Evolutionary conservation across 2,329 filamentous ascomycete genomes (phyloP), one percentile per base, ranked within the genome.

Genomic region (Didymella pomorum): DNA sequence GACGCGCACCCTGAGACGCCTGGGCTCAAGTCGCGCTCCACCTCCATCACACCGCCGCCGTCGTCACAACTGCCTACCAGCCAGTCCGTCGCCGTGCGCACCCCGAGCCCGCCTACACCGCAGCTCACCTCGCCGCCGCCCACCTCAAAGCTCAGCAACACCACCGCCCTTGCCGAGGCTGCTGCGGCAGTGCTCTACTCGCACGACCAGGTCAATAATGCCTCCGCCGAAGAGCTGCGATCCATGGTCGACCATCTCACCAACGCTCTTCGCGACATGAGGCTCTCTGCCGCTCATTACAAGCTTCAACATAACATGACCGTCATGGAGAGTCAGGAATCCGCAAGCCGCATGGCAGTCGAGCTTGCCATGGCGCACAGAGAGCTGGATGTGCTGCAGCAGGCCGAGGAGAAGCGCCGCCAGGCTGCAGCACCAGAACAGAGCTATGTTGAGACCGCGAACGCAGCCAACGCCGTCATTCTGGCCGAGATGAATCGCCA

Each of bases 331-430:
- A 93, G 91, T 53, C 88, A 89, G 47, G 92, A 96, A 67, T 89
- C 93, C 28, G 86, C 92, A 10, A 93, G 96, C 77, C 88, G 93
- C 25, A 92, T 94, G 66, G 90, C 89, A 33, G 93, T 97, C 5
- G 94, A 97, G 77, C 90, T 96, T 69, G 91, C 95, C 64, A 93
- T 97, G 86, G 90, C 89, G n/a, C 87, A 92, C 62, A 86, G 90
- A 21, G 93, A 97, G 77, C 89, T 96, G 20, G 91, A 97, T 61
- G 91, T 93, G 12, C 81, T 97, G 26, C 89, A 93, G 60, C 83
- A 85, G 61, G 87, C 88, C 14, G 90, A 95, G 71, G 86, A 90
- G 72, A 85, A 87, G 50, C 85, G 85, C 50, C 87, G 83, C 79
- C 64, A 78, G 11, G 23, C 41, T 6, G 41, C 41, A 3, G 41